phyloP scores from a whole-genome alignment of 2,329 filamentous ascomycete genomes.

The Nigrospora osmanthi region DNA sequence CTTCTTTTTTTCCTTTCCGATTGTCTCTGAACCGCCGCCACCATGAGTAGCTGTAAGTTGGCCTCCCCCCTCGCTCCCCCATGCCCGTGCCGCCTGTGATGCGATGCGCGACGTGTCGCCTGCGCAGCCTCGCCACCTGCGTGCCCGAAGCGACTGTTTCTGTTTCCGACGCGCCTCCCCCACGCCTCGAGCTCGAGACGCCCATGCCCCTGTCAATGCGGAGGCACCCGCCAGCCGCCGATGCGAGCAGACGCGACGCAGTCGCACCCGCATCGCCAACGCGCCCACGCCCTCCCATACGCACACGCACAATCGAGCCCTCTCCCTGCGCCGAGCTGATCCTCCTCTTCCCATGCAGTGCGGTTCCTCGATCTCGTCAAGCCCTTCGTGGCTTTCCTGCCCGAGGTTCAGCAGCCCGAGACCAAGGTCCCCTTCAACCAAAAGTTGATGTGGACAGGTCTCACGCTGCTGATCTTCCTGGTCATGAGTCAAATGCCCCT shows the following conservation, averaged over 20 bases:
- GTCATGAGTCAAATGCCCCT: constrained; percentile 99
- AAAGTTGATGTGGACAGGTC: constrained; percentile 90
- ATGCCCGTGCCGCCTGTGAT: neutral
- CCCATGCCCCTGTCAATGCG: too few relatives aligned
- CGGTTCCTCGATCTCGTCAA: constrained; percentile 99
- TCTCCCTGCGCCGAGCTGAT: constrained; percentile 8
- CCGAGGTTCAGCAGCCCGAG: constrained; percentile 97
- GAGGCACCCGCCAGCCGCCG: too few relatives aligned
- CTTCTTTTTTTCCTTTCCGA: constrained; percentile 12
- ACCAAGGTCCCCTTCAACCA: constrained; percentile 99
- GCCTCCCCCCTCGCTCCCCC: neutral
- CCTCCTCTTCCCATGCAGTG: constrained; percentile 47
- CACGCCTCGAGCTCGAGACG: too few relatives aligned
- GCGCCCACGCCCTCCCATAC: neutral
- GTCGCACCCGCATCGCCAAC: too few relatives aligned
- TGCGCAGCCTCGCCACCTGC: neutral
- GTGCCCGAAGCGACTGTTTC: too few relatives aligned
- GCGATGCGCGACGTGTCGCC: neutral
- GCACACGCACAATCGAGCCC: neutral
- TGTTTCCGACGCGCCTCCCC: too few relatives aligned
- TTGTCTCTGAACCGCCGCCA: constrained; percentile 11
- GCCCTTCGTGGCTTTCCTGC: constrained; percentile 98
- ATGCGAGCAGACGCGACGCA: too few relatives aligned
- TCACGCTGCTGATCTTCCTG: constrained; percentile 96
- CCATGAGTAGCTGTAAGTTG: constrained; percentile 29